Evolutionary conservation across 192 early-diverging fungal genomes (phyloP).

Genomic region (Jimgerdemannia lactiflua): DNA sequence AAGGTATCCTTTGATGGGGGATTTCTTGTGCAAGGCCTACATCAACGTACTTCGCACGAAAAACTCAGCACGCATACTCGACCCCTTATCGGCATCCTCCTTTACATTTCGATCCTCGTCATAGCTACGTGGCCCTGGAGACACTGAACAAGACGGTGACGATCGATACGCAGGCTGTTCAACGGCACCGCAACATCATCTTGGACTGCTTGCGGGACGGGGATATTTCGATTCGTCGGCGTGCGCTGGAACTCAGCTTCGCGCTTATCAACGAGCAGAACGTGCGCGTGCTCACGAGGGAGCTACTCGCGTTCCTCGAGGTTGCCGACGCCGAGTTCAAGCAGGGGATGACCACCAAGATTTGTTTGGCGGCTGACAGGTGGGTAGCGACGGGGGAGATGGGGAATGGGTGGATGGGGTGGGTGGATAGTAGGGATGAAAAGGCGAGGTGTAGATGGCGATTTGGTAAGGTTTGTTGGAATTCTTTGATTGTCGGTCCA

Average conservation of each 20-base stretch:
- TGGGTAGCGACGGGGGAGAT: slow-evolving; percentile 3
- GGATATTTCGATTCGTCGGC: slow-evolving; percentile 95
- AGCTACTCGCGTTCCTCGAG: slow-evolving; percentile 92
- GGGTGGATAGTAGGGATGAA: neutral
- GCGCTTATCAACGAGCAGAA: slow-evolving; percentile 93
- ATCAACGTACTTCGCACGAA: neutral
- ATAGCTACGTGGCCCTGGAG: slow-evolving; percentile 95
- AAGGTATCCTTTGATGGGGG: neutral
- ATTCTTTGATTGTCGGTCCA: no score
- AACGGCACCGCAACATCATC: slow-evolving; percentile 96
- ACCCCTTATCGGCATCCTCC: no score
- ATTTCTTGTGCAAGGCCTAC: no score
- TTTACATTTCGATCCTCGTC: neutral
- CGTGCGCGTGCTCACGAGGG: slow-evolving; percentile 88
- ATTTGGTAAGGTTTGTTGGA: no score
- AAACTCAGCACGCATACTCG: no score
- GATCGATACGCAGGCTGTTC: slow-evolving; percentile 90
- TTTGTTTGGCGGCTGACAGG: slow-evolving; percentile 89
- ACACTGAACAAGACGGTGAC: slow-evolving; percentile 89
- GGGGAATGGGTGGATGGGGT: neutral
- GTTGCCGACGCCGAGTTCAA: slow-evolving; percentile 88
- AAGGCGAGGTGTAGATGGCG: no score
- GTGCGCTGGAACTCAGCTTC: slow-evolving; percentile 95
- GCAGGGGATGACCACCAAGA: slow-evolving; percentile 86
- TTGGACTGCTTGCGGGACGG: slow-evolving; percentile 93